Percentiles rank a stretch among this genome's conserved stretches.
Conservation (phyloP, 2,329 filamentous ascomycete species). For the Microdochium bolleyi region DNA sequence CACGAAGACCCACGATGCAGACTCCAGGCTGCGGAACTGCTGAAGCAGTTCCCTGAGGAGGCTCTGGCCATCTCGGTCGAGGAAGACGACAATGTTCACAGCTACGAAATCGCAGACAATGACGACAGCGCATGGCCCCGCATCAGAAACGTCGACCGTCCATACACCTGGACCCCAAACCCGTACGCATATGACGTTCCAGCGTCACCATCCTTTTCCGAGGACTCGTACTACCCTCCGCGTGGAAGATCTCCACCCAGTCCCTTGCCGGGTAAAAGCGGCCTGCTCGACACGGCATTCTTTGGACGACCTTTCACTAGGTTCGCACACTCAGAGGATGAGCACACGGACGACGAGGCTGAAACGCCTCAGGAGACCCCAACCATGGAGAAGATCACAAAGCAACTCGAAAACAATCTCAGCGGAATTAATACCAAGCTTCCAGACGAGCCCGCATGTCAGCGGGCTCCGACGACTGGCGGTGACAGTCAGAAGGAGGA, state of each 20-base stretch:
- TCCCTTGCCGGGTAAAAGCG: conserved; percentile 35
- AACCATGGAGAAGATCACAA: conserved; percentile 6
- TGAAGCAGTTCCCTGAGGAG: conserved; percentile 56
- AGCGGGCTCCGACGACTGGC: conserved; percentile 9
- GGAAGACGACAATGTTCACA: conserved; percentile 27
- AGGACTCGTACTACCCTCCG: conserved; percentile 35
- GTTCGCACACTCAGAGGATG: conserved; percentile 4
- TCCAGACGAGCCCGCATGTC: conserved; percentile 7
- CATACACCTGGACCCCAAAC: conserved; percentile 34
- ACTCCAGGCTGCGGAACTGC: conserved; percentile 63
- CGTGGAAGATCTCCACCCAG: conserved; percentile 48
- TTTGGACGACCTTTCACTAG: conserved; percentile 10
- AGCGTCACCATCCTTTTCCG: conserved; percentile 20
- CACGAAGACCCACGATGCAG: conserved; percentile 65
- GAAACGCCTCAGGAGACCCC: conserved; percentile 11
- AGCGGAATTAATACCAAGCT: conserved; percentile 10
- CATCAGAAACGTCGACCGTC: conserved; percentile 31
- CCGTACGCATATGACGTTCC: conserved; percentile 25
- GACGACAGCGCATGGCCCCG: conserved; percentile 23
- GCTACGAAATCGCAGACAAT: conserved; percentile 28
- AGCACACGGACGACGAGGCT: conserved; percentile 5
- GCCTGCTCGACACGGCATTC: conserved; percentile 21
- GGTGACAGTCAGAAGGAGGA: conserved; percentile 1
- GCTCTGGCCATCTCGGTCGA: conserved; percentile 27
- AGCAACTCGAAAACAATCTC: conserved; percentile 11